Evolutionary conservation across 345 rosid genomes (phyloP).

Genomic region (Litchi chinensis): DNA sequence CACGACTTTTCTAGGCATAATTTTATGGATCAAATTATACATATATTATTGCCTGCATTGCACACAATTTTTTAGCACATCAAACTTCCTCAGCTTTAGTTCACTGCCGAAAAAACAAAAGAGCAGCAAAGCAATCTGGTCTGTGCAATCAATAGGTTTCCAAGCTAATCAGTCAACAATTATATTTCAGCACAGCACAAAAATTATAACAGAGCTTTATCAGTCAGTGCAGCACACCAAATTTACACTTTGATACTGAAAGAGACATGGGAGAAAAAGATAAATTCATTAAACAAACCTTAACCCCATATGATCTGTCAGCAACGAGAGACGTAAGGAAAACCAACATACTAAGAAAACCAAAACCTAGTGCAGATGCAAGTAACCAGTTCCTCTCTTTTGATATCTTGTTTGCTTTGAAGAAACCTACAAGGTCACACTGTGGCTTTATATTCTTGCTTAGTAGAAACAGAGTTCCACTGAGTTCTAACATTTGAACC

Average conservation of each 20-base stretch:
- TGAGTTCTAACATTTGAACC: slow-evolving; percentile 60
- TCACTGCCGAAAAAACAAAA: background rate
- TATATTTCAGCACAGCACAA: background rate
- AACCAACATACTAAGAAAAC: slow-evolving; percentile 50
- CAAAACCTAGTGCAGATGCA: slow-evolving; percentile 68
- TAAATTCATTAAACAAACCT: slow-evolving; percentile 46
- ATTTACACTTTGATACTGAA: slow-evolving; percentile 2
- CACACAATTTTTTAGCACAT: background rate
- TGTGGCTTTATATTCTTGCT: slow-evolving; percentile 50
- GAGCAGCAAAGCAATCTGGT: background rate
- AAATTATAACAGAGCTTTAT: background rate
- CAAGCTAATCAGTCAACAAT: background rate
- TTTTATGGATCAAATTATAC: too few relatives aligned
- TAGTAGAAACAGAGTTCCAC: slow-evolving; percentile 55
- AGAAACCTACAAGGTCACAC: slow-evolving; percentile 39
- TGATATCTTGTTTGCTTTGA: slow-evolving; percentile 28
- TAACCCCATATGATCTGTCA: slow-evolving; percentile 42
- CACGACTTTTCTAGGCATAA: too few relatives aligned
- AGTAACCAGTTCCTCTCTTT: slow-evolving; percentile 61
- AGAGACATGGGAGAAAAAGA: slow-evolving; percentile 9
- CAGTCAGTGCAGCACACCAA: background rate
- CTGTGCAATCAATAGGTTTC: background rate
- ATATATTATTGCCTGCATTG: too few relatives aligned
- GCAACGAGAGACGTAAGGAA: slow-evolving; percentile 54
- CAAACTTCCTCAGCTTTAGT: background rate